Evolutionary conservation across 2,329 filamentous ascomycete genomes (phyloP).

Genomic region (Erysiphe pisi): DNA sequence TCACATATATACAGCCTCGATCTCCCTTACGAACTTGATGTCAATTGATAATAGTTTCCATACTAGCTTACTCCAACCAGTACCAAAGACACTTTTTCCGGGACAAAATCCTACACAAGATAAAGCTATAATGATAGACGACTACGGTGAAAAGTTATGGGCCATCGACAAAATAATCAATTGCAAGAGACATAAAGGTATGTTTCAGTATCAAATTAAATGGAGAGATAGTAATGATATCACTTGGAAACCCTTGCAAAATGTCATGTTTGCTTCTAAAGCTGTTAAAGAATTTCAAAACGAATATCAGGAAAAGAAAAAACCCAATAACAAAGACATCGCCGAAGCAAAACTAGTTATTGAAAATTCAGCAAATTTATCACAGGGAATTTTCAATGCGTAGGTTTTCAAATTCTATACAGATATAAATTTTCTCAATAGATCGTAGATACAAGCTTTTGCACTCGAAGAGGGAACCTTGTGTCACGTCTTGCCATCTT

Average conservation of each 20-base stretch:
- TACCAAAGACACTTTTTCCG: neutral
- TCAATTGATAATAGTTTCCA: constrained; percentile 15
- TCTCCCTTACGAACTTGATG: neutral
- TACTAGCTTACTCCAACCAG: constrained; percentile 11
- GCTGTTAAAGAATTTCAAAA: neutral
- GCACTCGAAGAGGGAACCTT: too few species aligned
- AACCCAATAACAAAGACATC: neutral
- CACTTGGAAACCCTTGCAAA: neutral
- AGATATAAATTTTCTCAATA: too few species aligned
- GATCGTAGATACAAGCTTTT: too few species aligned
- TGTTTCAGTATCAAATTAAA: neutral
- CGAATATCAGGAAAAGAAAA: neutral
- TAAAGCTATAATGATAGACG: neutral
- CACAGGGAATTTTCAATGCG: neutral
- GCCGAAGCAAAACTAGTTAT: neutral
- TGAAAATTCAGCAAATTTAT: neutral
- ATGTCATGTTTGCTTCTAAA: neutral
- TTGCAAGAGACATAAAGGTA: neutral
- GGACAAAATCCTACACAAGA: constrained; percentile 3
- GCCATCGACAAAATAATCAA: neutral
- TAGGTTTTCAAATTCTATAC: too few species aligned
- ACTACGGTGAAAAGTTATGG: neutral
- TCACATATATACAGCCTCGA: neutral
- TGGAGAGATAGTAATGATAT: neutral
- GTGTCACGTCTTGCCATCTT: too few species aligned